Evolutionary conservation across 2,329 filamentous ascomycete genomes (phyloP).

Genomic region (Penicillium sp.): DNA sequence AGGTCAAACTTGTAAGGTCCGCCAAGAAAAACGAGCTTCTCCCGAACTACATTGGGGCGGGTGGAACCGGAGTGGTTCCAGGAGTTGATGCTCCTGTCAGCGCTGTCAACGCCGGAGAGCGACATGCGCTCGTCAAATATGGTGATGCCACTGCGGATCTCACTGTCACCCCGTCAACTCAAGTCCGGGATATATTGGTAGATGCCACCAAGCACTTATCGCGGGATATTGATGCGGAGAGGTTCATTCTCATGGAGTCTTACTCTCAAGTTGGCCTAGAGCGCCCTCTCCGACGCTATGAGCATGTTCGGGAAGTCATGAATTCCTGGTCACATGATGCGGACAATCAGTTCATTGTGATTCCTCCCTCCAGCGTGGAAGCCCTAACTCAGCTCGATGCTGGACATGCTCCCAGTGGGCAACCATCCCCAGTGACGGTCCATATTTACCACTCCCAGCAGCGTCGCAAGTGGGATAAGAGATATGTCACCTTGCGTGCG

Average conservation of each 20-base stretch:
- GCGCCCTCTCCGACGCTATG: constrained; percentile 78
- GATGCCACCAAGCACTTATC: constrained; percentile 63
- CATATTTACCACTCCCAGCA: constrained; percentile 77
- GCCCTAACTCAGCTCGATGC: constrained; percentile 55
- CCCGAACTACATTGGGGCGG: constrained; percentile 23
- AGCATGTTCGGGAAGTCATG: constrained; percentile 80
- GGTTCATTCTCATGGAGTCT: constrained; percentile 72
- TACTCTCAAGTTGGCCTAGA: constrained; percentile 75
- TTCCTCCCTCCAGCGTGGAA: constrained; percentile 57
- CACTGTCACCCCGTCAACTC: constrained; percentile 72
- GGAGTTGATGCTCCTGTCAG: constrained; percentile 74
- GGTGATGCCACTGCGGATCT: constrained; percentile 66
- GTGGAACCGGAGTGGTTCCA: constrained; percentile 39
- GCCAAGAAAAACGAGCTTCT: constrained; percentile 10
- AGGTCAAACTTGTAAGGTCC: constrained; percentile 24
- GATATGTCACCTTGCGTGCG: constrained; percentile 68
- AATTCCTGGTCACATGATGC: constrained; percentile 87
- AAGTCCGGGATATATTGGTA: constrained; percentile 68
- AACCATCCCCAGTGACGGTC: constrained; percentile 65
- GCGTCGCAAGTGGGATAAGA: constrained; percentile 84
- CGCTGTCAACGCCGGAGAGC: constrained; percentile 74
- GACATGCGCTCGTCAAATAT: constrained; percentile 71
- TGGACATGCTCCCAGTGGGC: constrained; percentile 59
- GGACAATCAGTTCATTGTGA: constrained; percentile 70
- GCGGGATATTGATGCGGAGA: constrained; percentile 61